Conservation (phyloP, 208 protist genomes). For the Kentomonas sorsogonicus region DNA sequence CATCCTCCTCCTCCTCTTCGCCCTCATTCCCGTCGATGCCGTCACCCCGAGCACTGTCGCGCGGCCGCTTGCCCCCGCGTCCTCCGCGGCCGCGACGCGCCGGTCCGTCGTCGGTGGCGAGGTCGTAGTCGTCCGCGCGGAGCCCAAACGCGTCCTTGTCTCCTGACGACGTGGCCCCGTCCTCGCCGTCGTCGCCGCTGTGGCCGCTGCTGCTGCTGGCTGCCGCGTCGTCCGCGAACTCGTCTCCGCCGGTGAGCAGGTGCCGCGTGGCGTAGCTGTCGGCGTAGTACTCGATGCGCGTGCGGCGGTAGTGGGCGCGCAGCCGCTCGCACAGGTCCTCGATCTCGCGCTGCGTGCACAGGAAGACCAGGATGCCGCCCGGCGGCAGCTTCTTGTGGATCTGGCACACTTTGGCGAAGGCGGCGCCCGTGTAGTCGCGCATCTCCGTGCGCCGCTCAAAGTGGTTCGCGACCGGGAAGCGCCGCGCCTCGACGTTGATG, state of each 20-base stretch:
- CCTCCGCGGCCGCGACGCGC: constrained; percentile 6
- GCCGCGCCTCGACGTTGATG: constrained; percentile 93
- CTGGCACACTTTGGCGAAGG: constrained; percentile 93
- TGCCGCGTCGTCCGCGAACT: too few relatives aligned
- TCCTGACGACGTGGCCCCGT: constrained; percentile 12
- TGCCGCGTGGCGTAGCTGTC: constrained; percentile 65
- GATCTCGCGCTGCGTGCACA: constrained; percentile 96
- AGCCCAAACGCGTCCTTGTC: constrained; percentile 17
- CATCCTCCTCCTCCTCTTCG: constrained; percentile 14
- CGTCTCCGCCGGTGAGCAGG: constrained; percentile 24
- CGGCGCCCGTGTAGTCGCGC: constrained; percentile 92
- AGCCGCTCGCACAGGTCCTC: constrained; percentile 84
- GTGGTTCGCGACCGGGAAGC: constrained; percentile 97
- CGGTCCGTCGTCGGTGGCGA: constrained; percentile 45
- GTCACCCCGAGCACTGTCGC: too few relatives aligned
- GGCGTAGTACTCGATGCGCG: constrained; percentile 83
- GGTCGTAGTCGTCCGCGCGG: constrained; percentile 21
- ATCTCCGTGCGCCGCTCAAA: constrained; percentile 92
- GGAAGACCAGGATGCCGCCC: constrained; percentile 97
- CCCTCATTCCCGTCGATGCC: constrained; percentile 21
- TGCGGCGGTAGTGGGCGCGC: constrained; percentile 72
- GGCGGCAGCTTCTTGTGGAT: constrained; percentile 97
- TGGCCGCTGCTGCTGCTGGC: too few relatives aligned
- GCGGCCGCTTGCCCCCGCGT: constrained; percentile 17
- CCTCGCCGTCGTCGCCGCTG: constrained; percentile 54